Conservation (phyloP, 352 stramenopile species). For the Peronospora destructor region DNA sequence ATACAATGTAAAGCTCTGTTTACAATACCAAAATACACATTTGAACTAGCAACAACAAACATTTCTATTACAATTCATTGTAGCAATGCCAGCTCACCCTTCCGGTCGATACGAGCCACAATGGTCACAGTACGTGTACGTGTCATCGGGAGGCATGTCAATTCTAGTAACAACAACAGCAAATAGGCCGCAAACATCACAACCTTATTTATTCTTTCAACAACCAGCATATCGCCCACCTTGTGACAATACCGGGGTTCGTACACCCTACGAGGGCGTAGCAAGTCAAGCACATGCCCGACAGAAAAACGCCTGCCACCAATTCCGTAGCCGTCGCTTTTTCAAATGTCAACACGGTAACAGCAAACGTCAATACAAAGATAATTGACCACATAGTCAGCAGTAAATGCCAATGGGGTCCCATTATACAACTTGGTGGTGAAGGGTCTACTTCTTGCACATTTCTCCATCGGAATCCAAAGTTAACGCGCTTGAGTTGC, state of each 20-base stretch:
- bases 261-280: conserved; percentile 73
- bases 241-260: conserved; percentile 60
- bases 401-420: conserved; percentile 78
- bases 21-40: background rate
- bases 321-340: conserved; percentile 39
- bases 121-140: conserved; percentile 74
- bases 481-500: conserved; percentile 49
- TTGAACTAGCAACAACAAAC: too few species aligned
- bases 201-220: background rate
- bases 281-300: conserved; percentile 41
- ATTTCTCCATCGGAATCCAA: conserved; percentile 37
- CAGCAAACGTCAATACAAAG: conserved; percentile 30
- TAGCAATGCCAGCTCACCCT: conserved; percentile 35
- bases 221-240: conserved; percentile 17
- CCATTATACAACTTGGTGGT: conserved; percentile 51
- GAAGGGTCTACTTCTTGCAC: conserved; percentile 6
- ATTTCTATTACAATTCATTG: too few species aligned
- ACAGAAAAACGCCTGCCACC: conserved; percentile 49
- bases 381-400: conserved; percentile 51
- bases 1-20: conserved; percentile 74
- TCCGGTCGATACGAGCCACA: conserved; percentile 71
- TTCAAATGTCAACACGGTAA: conserved; percentile 46
- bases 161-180: conserved; percentile 20
- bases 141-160: conserved; percentile 34
- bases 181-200: background rate